phyloP scores from a whole-genome alignment of 495 filamentous ascomycete genomes.

The Penicillium lividum region DNA sequence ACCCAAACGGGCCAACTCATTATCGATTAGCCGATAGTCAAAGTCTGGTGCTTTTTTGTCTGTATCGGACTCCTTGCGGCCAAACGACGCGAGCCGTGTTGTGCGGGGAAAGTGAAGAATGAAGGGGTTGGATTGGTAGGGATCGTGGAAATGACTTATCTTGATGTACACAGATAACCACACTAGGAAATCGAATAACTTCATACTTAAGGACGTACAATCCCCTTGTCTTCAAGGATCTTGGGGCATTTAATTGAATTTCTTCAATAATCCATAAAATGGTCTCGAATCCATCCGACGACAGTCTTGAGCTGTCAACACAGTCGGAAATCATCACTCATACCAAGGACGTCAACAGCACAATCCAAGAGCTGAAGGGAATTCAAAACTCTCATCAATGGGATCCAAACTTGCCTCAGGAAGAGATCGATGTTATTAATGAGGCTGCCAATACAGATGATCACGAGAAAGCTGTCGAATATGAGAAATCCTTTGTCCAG shows the following conservation, averaged over 20 bases:
- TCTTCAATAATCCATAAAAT: neutral
- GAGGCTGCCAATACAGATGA: conserved; percentile 13
- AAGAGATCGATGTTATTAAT: conserved; percentile 22
- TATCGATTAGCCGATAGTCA: conserved; percentile 3
- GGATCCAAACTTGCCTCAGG: conserved; percentile 24
- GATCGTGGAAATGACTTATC: neutral
- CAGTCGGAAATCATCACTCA: neutral
- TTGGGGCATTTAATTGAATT: neutral
- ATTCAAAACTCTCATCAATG: conserved; percentile 21
- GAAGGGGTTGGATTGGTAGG: conserved; percentile 8
- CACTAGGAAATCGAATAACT: neutral
- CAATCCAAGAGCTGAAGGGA: conserved; percentile 13
- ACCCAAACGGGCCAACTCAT: conserved; percentile 17
- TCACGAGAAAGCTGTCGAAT: conserved; percentile 21
- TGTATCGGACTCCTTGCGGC: neutral
- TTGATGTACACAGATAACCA: neutral
- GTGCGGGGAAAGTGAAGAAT: conserved; percentile 5
- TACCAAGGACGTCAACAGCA: conserved; percentile 4
- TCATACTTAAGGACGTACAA: neutral
- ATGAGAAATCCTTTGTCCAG: conserved; percentile 18
- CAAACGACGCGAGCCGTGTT: conserved; percentile 4
- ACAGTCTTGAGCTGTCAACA: neutral
- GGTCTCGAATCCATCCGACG: neutral
- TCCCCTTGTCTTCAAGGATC: neutral
- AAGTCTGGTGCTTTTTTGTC: neutral